These are phyloP conservation scores for Talaromyces wortmannii DNA, from an alignment of 495 filamentous ascomycete genomes.

Conservation along the genomic window DNA sequence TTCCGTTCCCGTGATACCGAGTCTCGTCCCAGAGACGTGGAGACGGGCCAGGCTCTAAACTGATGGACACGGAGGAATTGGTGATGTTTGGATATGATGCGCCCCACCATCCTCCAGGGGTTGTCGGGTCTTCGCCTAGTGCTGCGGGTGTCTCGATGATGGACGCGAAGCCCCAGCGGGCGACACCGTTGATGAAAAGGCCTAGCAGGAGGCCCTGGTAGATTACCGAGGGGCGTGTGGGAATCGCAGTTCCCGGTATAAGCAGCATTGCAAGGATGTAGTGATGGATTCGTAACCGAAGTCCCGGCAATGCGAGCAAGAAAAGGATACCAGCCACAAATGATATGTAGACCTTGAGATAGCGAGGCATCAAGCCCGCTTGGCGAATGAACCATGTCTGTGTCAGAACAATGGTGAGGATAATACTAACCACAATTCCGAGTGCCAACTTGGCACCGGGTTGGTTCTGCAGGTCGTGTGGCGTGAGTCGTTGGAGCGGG, in stretches of 20 bases:
- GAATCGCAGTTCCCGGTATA: conserved; percentile 76
- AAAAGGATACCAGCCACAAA: conserved; percentile 50
- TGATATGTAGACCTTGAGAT: conserved; percentile 67
- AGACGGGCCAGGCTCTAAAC: conserved; percentile 21
- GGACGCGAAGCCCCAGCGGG: conserved; percentile 87
- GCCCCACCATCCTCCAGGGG: conserved; percentile 48
- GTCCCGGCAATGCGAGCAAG: conserved; percentile 65
- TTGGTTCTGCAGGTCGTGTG: conserved; percentile 67
- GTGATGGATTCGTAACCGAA: conserved; percentile 89
- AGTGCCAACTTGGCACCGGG: conserved; percentile 71
- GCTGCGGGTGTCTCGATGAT: conserved; percentile 77
- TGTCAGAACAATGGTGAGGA: conserved; percentile 52
- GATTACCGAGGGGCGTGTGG: conserved; percentile 69
- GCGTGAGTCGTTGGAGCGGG: conserved; percentile 71
- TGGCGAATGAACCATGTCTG: conserved; percentile 72
- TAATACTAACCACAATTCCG: conserved; percentile 54
- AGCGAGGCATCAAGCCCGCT: conserved; percentile 61
- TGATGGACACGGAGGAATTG: conserved; percentile 38
- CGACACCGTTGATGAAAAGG: conserved; percentile 86
- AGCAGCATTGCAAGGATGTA: conserved; percentile 85
- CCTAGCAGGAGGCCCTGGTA: conserved; percentile 88
- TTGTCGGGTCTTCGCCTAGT: conserved; percentile 40
- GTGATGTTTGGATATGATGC: conserved; percentile 61
- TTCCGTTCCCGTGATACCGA: conserved; percentile 30
- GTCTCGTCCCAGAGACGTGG: conserved; percentile 20